Base-by-base conservation (phyloP, 2,329 filamentous ascomycete species). In the Epichloe aotearoae region DNA sequence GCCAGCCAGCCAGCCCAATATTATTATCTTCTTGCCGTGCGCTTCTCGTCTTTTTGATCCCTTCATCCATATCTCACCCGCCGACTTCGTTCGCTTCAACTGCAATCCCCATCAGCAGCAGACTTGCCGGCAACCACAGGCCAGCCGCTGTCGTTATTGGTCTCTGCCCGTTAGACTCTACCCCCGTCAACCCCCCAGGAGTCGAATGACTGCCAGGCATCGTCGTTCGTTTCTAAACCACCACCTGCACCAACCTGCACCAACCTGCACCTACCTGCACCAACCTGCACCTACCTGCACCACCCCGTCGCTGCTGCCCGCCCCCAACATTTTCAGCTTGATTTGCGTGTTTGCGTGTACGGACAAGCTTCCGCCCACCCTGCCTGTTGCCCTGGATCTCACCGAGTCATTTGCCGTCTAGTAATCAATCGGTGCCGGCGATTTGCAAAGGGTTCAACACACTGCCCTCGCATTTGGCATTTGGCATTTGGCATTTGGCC, bases 151-250 rank as follows among this genome's bases (percentile, higher is more conserved):
- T 23, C 33, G 49, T 20, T 42, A 53, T 49, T 53, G 52, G 46
- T 33, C 45, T 46, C 17, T 23, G 23, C 26, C 41, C 11, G 49
- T 47, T 37, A n/a, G 42, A 44, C 49, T 53, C 45, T 44, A 49
- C 49, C 52, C 52, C 49, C 45, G 49, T 46, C 52, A 23, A 15
- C 23, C 37, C 20, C 23, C 39, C 23, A 46, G 34, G 10, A 46
- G 49, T 51, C 52, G 49, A 51, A 49, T 46, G 52, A 53, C 46
- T 46, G 23, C 46, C 42, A 36, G 46, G 38, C 49, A 33, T 43
- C 46, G 52, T 53, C 49, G 41, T 53, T 51, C 49, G 52, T 51
- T 53, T 51, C 37, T 33, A 43, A 48, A 41, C 46, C 46, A 49
- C 49, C 40, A 3, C 23, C 23, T 26, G 5, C 23, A 26, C 23